phyloP scores from a whole-genome alignment of 139 green algal species.

The Spirogloea muscicola region DNA sequence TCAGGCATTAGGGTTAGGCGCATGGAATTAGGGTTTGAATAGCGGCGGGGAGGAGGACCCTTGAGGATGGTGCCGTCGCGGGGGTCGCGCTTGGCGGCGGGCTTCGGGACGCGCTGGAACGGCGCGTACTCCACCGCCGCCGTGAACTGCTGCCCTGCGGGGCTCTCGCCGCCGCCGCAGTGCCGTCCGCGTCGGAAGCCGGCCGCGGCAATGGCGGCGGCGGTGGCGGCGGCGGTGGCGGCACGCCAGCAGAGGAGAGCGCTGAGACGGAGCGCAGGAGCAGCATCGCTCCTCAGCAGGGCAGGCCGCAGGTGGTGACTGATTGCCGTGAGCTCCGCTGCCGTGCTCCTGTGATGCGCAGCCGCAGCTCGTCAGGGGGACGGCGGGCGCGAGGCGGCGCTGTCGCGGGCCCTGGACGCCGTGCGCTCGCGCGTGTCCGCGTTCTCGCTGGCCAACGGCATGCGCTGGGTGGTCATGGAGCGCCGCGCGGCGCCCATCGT shows the following conservation, averaged over 20 bases:
- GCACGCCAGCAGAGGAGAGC: too few species aligned
- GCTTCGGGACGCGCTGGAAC: slow-evolving; percentile 38
- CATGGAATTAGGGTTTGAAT: neutral
- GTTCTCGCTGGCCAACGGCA: slow-evolving; percentile 81
- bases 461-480: slow-evolving; percentile 79
- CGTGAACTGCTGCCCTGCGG: slow-evolving; percentile 38
- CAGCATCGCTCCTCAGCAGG: too few species aligned
- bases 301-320: too few species aligned
- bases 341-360: too few species aligned
- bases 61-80: slow-evolving; percentile 38
- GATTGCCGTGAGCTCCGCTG: too few species aligned
- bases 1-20: neutral
- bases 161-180: too few species aligned
- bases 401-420: slow-evolving; percentile 4
- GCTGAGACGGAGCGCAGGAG: too few species aligned
- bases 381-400: slow-evolving; percentile 49
- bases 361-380: too few species aligned
- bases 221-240: too few species aligned
- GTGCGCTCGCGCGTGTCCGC: slow-evolving; percentile 53
- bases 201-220: too few species aligned
- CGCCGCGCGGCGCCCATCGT: slow-evolving; percentile 68
- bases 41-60: neutral
- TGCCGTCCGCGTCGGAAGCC: too few species aligned
- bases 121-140: slow-evolving; percentile 45
- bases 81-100: slow-evolving; percentile 7